Evolutionary conservation across 306 rosid genomes (phyloP), one percentile per base, ranked within the genome.

Genomic region (Acmispon strigosus): DNA sequence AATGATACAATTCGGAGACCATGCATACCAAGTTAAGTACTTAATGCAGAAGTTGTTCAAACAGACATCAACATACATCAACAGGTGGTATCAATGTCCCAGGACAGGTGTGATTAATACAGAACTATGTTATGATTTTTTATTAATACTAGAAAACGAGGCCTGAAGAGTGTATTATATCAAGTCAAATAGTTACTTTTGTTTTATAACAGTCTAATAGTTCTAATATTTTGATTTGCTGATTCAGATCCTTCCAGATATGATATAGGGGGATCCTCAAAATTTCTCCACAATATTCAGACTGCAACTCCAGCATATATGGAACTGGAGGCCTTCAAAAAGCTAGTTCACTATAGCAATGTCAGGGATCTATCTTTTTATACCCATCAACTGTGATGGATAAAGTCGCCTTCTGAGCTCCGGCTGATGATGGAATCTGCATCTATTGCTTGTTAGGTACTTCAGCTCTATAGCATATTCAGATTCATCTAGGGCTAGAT

Each of bases 391-490:
- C 70, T 94, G 73, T 87, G 99, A 50, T 82, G 84, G 88, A 83
- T 79, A 82, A 94, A 94, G 78, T 94, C 99, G 32, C 84, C 87
- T n/a, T 92, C 99, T 70, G 96, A 94, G 88, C 75, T 89, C 61
- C 84, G 73, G 80, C 82, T 94, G 70, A 89, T 94, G 96, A 94
- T 81, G 81, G 96, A 89, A 74, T 83, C 96, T 57, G 99, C 97
- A 53, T 83, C 99, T 52, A 81, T 91, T 83, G 95, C 95, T 77
- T 86, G 99, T 84, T 96, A 90, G 94, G 99, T 94, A 82, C 75
- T 77, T 41, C 56, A 62, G 54, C 60, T 55, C 70, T 43, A 58
- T 52, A 42, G 53, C n/a, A n/a, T n/a, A n/a, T n/a, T n/a, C n/a
- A n/a, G n/a, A n/a, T n/a, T n/a, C n/a, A n/a, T n/a, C n/a, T n/a